Percentiles rank a stretch among this genome's conserved stretches.
These are phyloP conservation scores for Berkeleyomyces rouxiae DNA, from an alignment of 2,329 filamentous ascomycete genomes.

Conservation along the genomic window DNA sequence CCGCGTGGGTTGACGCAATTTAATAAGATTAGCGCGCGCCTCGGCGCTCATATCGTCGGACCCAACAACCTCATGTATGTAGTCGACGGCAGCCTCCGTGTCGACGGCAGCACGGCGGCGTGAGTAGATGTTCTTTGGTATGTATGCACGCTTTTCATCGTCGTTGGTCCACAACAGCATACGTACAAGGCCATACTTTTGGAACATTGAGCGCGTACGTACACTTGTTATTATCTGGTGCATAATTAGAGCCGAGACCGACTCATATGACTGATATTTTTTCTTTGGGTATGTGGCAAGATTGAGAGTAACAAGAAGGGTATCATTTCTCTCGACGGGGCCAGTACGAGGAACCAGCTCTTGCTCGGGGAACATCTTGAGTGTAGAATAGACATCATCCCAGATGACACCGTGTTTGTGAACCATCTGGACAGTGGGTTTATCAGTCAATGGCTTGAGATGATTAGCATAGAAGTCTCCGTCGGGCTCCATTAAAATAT, in stretches of 20 bases:
- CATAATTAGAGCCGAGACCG: conserved; percentile 39
- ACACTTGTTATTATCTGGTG: conserved; percentile 46
- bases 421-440: conserved; percentile 32
- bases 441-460: conserved; percentile 39
- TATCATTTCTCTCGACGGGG: conserved; percentile 44
- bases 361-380: conserved; percentile 40
- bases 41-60: conserved; percentile 18
- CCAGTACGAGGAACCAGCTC: conserved; percentile 24
- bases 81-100: conserved; percentile 43
- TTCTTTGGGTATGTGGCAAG: conserved; percentile 38
- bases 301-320: conserved; percentile 57
- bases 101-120: conserved; percentile 43
- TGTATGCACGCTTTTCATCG: conserved; percentile 37
- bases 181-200: conserved; percentile 62
- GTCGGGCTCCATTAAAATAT: conserved; percentile 68
- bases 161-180: conserved; percentile 58
- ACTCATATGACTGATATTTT: conserved; percentile 34
- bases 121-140: conserved; percentile 42
- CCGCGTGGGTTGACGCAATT: conserved; percentile 20
- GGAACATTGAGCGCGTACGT: conserved; percentile 42
- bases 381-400: conserved; percentile 38
- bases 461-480: conserved; percentile 39
- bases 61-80: conserved; percentile 40
- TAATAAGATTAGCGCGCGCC: conserved; percentile 16
- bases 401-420: conserved; percentile 42